Conservation (phyloP, 768 basidiomycete species). For the Cystobasidium onofrii region DNA sequence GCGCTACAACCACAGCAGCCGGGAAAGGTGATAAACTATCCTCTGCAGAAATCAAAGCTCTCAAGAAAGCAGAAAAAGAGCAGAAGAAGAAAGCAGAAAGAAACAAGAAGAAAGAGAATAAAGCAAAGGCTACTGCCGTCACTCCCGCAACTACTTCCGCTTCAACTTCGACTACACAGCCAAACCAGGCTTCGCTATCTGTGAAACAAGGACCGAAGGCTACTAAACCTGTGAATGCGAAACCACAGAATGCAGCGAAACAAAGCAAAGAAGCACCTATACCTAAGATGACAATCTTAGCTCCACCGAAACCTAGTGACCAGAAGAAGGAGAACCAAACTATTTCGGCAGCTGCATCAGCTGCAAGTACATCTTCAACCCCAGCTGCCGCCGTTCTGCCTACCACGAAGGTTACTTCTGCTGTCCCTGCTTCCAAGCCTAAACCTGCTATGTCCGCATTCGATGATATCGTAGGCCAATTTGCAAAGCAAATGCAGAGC, state of each 20-base stretch:
- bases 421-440: background rate
- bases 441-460: background rate
- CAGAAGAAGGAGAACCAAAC: background rate
- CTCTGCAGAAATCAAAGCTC: background rate
- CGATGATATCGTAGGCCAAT: conserved; percentile 16
- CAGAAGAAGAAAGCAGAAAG: conserved; percentile 8
- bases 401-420: background rate
- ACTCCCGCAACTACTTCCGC: background rate
- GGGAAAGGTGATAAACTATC: background rate
- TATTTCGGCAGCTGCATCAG: background rate
- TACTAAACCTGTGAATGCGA: background rate
- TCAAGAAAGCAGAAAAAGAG: conserved; percentile 23
- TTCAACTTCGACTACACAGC: background rate
- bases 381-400: background rate
- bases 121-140: background rate
- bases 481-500: conserved; percentile 3
- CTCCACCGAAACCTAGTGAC: background rate
- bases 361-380: background rate
- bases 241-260: background rate
- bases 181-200: background rate
- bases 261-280: background rate
- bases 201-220: background rate
- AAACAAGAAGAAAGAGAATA: conserved; percentile 13
- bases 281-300: conserved; percentile 19
- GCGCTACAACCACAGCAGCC: background rate